Evolutionary conservation across 352 stramenopile genomes (phyloP), one percentile per base, ranked within the genome.

Genomic region (Pilasporangium apinafurcum): DNA sequence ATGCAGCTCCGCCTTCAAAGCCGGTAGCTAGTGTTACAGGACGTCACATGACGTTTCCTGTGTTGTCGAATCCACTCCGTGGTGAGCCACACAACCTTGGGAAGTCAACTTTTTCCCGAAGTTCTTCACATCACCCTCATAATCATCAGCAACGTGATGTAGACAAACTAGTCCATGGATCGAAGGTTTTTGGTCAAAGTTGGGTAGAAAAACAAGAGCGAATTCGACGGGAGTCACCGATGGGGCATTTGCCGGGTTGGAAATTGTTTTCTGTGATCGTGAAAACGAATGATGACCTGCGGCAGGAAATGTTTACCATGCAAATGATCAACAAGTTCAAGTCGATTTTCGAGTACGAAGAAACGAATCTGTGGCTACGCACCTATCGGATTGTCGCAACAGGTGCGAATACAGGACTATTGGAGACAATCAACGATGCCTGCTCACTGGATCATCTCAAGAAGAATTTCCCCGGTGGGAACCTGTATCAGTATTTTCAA

Each of bases 271-370:
- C 83, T 10, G 83, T 98, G 36, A 98, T 99, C 59, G 85, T 99
- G 8, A 99, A 99, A 65, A 97, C 86, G 1, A 98, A 98, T 56
- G 96, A 99, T 56, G 95, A 98, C 47, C 65, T 98, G 44, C 70
- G 95, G 0, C 96, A 99, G 65, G 95, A 99, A 56, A 85, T 96
- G 31, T 98, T 98, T 60, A 92, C 95, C 8, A 96, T 98, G 82
- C 93, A 98, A 61, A 65, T 99, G 5, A 97, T 99, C 57, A 81
- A 93, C 38, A 84, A 97, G 44, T 96, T 96, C 48, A 76, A 92
- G 36, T 84, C 94, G 31, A 97, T 97, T 48, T 98, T 98, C 39
- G 72, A 96, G 62, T 89, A 90, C 48, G 86, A 95, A 26, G 67
- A 85, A 18, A 51, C 98, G 0, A 70, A 91, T 20, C 64, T 98